Conservation (phyloP, 2,329 filamentous ascomycete species). For the Paraconiothyrium sp. region DNA sequence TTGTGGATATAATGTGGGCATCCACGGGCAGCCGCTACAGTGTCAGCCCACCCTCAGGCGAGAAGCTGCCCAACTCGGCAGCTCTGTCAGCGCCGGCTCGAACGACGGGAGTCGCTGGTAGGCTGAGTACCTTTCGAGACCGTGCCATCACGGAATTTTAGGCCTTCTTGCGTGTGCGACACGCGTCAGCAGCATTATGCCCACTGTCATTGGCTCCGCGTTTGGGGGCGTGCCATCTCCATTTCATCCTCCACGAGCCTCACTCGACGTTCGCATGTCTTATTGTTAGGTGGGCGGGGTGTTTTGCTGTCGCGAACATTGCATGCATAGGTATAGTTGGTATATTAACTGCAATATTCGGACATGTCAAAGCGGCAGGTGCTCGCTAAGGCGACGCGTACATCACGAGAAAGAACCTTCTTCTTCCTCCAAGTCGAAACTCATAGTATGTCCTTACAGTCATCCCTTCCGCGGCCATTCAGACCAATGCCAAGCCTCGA, state of each 20-base stretch:
- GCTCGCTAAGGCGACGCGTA: too few relatives aligned
- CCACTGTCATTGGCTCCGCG: slow-evolving; percentile 1
- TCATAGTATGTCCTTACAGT: too few relatives aligned
- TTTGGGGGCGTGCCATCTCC: not conserved
- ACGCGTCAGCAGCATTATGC: slow-evolving; percentile 7
- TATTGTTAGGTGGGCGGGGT: too few relatives aligned
- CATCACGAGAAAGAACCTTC: too few relatives aligned
- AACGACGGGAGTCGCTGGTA: slow-evolving; percentile 10
- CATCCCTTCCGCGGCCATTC: not conserved
- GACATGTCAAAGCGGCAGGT: too few relatives aligned
- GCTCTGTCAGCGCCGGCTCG: slow-evolving; percentile 5
- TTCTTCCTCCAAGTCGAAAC: too few relatives aligned
- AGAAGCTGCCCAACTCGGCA: slow-evolving; percentile 10
- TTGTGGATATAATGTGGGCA: slow-evolving; percentile 2
- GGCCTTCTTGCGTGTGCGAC: slow-evolving; percentile 9
- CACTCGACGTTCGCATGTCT: too few relatives aligned
- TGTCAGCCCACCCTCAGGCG: slow-evolving; percentile 10
- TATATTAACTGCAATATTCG: too few relatives aligned
- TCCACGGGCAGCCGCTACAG: not conserved
- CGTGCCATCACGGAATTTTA: slow-evolving; percentile 2
- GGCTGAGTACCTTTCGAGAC: not conserved
- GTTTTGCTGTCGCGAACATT: too few relatives aligned
- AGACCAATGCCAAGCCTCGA: not conserved
- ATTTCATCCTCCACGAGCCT: not conserved
- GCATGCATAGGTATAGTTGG: too few relatives aligned